Evolutionary conservation across 1,284 basidiomycete species (phyloP), one percentile per base, ranked within the genome.

Genomic region (Fomitopsis palustris): DNA sequence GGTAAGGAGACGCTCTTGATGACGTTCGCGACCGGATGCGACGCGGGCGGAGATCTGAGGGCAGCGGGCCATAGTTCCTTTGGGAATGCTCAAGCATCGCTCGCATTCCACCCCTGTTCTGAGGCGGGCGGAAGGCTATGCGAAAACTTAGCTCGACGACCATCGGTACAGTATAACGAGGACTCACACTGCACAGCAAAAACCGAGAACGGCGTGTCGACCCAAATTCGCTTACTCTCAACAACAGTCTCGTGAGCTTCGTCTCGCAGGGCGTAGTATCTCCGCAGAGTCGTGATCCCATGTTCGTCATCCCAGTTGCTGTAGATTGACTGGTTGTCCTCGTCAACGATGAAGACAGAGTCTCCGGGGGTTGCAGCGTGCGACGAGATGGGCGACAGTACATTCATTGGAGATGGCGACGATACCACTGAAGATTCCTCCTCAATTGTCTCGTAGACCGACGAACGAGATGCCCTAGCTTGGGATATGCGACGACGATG

Each of bases 391-490:
- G 58, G 62, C 35, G 55, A 61, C 63, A 57, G 63, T 52, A 6
- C 56, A 54, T 62, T 62, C 39, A 56, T 64, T 7, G 79, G 72
- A 1, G 76, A 77, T 0, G 78, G 71, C 1, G 78, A 74, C 53
- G 72, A 75, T 3, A 66, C 66, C 0, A 70, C 70, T 1, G 78
- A 77, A 7, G 78, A 70, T 62, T 92, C 90, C 63, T 92, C 89
- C 54, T 89, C 79, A 56, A 93, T 92, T 0, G 87, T 91, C 68
- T 91, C 89, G 61, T 90, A 91, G 1, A 90, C 79, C 0, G 90
- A 92, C 0, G 84, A 77, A 3, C 86, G 78, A 10, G 87, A 87
- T 14, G 80, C 79, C 25, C 81, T 82, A 47, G 81, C 79, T 56
- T 85, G 80, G 12, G 88, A 90, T 53, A 84, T 80, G 3, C 87